Evolutionary conservation across 73 alveolate genomes (phyloP), one percentile per base, ranked within the genome.

Genomic region (Tetrahymena thermophila): DNA sequence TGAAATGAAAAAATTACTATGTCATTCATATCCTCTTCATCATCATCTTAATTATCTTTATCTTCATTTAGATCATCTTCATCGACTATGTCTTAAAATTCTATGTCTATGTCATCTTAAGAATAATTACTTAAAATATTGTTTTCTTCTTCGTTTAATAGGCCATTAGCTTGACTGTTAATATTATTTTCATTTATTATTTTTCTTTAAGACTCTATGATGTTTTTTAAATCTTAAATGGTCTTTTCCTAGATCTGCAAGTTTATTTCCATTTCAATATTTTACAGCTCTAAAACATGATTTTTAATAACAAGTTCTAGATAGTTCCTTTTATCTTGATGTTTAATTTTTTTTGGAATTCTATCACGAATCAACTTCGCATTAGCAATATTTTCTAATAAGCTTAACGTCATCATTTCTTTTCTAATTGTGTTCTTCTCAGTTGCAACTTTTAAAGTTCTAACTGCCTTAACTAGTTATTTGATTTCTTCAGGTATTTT

Each of bases 241-340:
- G 99, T 97, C 93, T 97, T 96, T 37, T 98, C 98, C 94, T 98
- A 95, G 9, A 98, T 96, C 94, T 97, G 93, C 23, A 98, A 96
- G 85, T 98, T 97, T 3, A 98, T 97, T 93, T 97, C 96, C 25
- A 98, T 95, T 93, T 98, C 97, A 25, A 98, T 98, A 94, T 97
- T 98, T 93, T 97, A 93, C 35, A 96, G 85, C 94, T 98, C 99
- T n/a, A 98, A 93, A 94, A 98, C 97, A 85, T 96, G 97, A 85
- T 96, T 96, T 85, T 98, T 98, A 10, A 98, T 97, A 31, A 97
- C 98, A 43, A 98, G 85, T 93, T 97, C 98, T 37, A 98, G 93
- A 93, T 96, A 96, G 85, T 98, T 98, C 93, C 97, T 96, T 56
- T 96, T 94, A 35, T 98, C 99, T 43, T 96, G 84, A 85, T 96